A percentile compares a stretch with the other conserved stretches of the same genome.
Conservation (phyloP, 176 grass and related monocot genomes). For the Ampelocalamus luodianensis region DNA sequence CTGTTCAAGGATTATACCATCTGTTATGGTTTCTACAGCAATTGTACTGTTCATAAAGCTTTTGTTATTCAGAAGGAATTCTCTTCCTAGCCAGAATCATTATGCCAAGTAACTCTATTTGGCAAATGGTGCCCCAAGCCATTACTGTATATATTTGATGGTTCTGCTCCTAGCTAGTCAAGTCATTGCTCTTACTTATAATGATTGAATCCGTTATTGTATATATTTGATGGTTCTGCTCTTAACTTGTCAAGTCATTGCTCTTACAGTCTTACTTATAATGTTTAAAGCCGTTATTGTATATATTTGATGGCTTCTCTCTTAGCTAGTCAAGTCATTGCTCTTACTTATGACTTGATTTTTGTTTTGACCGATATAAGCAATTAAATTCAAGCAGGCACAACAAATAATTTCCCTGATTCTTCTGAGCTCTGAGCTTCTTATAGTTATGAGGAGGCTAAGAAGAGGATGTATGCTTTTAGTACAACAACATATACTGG, state of each 20-base stretch:
- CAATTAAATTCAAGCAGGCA: conserved; percentile 15
- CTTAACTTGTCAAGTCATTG: neutral
- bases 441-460: conserved; percentile 89
- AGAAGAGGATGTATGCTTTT: conserved; percentile 85
- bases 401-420: conserved; percentile 24
- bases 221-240: neutral
- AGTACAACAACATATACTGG: conserved; percentile 92
- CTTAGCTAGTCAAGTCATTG: neutral
- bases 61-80: neutral
- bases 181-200: conserved; percentile 6
- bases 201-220: neutral
- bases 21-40: neutral
- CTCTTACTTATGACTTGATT: conserved; percentile 11
- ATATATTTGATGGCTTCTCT: neutral
- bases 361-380: conserved; percentile 19
- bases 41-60: neutral
- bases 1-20: neutral
- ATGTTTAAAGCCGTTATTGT: neutral
- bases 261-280: conserved; percentile 23
- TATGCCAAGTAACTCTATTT: neutral
- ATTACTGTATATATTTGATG: neutral
- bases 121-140: too few relatives aligned
- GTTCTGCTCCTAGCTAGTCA: neutral
- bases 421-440: conserved; percentile 24
- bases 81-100: neutral